A percentile compares a stretch with the other conserved stretches of the same genome.
Conservation (phyloP, 1,139 yeast genomes). For the Zygosaccharomyces sapae region DNA sequence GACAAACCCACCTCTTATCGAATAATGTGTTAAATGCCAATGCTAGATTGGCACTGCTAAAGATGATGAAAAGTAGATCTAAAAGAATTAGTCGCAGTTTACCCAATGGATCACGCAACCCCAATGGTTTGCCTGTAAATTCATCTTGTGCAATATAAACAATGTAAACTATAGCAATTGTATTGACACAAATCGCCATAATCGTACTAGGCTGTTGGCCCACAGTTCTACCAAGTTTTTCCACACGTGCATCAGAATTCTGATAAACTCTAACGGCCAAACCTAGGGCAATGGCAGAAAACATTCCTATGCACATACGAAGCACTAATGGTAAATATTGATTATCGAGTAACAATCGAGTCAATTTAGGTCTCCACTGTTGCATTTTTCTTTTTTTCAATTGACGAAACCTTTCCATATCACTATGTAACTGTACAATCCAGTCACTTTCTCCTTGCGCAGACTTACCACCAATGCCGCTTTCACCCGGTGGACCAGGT, state of each 20-base stretch:
- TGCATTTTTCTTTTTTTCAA: slow-evolving; percentile 51
- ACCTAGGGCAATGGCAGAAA: slow-evolving; percentile 61
- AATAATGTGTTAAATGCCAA: slow-evolving; percentile 78
- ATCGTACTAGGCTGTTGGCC: slow-evolving; percentile 85
- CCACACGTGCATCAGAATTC: slow-evolving; percentile 39
- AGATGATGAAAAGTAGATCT: slow-evolving; percentile 81
- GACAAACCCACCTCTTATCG: slow-evolving; percentile 82
- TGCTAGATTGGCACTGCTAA: slow-evolving; percentile 85
- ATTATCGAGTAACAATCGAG: slow-evolving; percentile 60
- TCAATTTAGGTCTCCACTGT: slow-evolving; percentile 60
- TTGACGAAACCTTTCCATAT: slow-evolving; percentile 31
- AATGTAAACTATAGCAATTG: slow-evolving; percentile 72
- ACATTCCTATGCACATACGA: slow-evolving; percentile 60
- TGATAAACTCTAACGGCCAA: slow-evolving; percentile 64
- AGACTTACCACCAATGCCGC: slow-evolving; percentile 10
- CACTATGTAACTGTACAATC: slow-evolving; percentile 27
- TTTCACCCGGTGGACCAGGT: slow-evolving; percentile 3
- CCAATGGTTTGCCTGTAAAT: slow-evolving; percentile 85
- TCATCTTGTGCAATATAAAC: slow-evolving; percentile 86
- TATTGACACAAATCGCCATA: slow-evolving; percentile 85
- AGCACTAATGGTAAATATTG: slow-evolving; percentile 81
- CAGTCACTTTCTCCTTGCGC: slow-evolving; percentile 19
- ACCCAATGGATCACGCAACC: slow-evolving; percentile 64
- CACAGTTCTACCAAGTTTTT: slow-evolving; percentile 40
- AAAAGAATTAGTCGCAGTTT: slow-evolving; percentile 73